phyloP scores from a whole-genome alignment of 306 rosid species.

The Prunus armeniaca region DNA sequence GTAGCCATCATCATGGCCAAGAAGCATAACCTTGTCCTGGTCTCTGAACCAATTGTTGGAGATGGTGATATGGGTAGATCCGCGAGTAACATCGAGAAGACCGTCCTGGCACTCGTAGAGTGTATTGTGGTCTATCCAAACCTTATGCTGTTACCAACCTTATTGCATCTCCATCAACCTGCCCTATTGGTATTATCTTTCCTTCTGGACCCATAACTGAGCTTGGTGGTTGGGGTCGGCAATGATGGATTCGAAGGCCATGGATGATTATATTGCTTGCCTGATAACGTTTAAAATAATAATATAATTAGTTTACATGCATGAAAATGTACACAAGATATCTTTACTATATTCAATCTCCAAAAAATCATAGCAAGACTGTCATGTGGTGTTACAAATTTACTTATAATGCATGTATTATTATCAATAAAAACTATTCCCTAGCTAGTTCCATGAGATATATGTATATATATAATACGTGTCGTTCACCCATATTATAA shows the following conservation, averaged over 20 bases:
- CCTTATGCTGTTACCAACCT: constrained; percentile 31
- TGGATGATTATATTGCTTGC: constrained; percentile 39
- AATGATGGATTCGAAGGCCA: constrained; percentile 43
- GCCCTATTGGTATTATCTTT: constrained; percentile 20
- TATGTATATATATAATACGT: no score
- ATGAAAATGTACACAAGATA: no score
- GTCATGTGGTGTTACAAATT: no score
- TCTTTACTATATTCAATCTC: no score
- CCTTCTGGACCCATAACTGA: constrained; percentile 28
- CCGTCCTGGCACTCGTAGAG: constrained; percentile 41
- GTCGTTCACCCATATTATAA: no score
- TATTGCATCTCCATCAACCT: constrained; percentile 44
- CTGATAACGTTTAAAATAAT: neutral
- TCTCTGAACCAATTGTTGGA: constrained; percentile 48
- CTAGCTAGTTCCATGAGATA: no score
- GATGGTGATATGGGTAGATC: constrained; percentile 38
- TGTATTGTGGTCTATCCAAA: constrained; percentile 53
- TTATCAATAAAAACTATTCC: no score
- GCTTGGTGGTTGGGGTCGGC: constrained; percentile 27
- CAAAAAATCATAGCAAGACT: no score
- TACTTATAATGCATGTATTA: no score
- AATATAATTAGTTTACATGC: no score
- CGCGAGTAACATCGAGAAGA: constrained; percentile 41
- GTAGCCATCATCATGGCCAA: constrained; percentile 46
- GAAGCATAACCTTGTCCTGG: constrained; percentile 48